These are phyloP conservation scores for Lunularia cruciata DNA, from an alignment of 225 moss, liverwort and hornwort species.

Conservation along the genomic window DNA sequence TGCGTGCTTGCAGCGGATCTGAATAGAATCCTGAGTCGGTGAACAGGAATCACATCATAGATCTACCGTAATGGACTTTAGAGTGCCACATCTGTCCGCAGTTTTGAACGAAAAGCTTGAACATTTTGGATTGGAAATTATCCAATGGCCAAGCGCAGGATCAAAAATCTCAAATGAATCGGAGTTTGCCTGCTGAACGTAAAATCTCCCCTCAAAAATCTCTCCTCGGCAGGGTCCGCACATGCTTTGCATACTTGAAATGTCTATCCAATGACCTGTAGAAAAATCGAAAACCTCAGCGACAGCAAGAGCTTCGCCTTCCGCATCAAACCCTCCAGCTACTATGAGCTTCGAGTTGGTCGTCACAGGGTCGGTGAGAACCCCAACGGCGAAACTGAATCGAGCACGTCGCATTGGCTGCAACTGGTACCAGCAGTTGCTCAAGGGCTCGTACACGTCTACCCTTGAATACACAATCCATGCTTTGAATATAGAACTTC, in stretches of 20 bases:
- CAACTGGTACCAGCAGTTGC: conserved; percentile 34
- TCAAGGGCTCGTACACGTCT: conserved; percentile 41
- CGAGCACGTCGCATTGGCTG: conserved; percentile 39
- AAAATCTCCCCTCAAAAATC: conserved; percentile 33
- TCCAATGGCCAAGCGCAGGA: conserved; percentile 25
- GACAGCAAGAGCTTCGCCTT: conserved; percentile 34
- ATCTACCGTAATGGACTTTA: conserved; percentile 30
- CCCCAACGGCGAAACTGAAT: conserved; percentile 38
- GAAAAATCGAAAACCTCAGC: conserved; percentile 37
- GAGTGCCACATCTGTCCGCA: conserved; percentile 9
- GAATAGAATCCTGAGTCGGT: too few species aligned
- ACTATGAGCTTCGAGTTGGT: conserved; percentile 35
- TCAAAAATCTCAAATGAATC: conserved; percentile 35
- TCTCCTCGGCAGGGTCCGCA: conserved; percentile 40
- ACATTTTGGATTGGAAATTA: not conserved
- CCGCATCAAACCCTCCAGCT: conserved; percentile 37
- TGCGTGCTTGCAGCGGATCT: too few species aligned
- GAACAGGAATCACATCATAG: too few species aligned
- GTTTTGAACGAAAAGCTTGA: conserved; percentile 19
- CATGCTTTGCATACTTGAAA: conserved; percentile 35
- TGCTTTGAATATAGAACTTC: conserved; percentile 14
- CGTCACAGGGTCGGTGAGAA: conserved; percentile 12
- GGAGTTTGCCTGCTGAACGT: conserved; percentile 43
- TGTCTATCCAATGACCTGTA: conserved; percentile 27
- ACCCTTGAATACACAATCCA: conserved; percentile 40